A percentile compares a stretch with the other conserved stretches of the same genome.
Conservation (phyloP, 805 yeast genomes). For the Grigorovia humatica region DNA sequence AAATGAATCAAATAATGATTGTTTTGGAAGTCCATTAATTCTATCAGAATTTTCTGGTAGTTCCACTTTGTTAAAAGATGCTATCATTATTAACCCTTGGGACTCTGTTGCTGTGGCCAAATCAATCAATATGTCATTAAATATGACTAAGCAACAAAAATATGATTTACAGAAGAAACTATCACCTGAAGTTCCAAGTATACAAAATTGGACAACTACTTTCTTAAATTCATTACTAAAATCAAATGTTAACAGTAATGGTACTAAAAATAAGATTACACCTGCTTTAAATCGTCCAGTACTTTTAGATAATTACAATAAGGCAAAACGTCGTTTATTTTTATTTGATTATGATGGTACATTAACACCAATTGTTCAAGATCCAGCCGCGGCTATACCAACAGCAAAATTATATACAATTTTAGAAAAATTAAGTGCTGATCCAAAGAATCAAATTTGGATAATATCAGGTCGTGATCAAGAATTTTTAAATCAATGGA, state of each 20-base stretch:
- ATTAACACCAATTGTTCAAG: conserved; percentile 87
- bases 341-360: conserved; percentile 97
- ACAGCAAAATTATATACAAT: conserved; percentile 57
- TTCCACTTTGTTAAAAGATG: conserved; percentile 56
- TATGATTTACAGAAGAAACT: conserved; percentile 40
- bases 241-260: conserved; percentile 33
- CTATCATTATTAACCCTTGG: conserved; percentile 91
- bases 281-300: conserved; percentile 74
- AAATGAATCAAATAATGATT: conserved; percentile 24
- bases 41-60: conserved; percentile 92
- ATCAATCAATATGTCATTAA: conserved; percentile 60
- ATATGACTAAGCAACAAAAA: conserved; percentile 41
- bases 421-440: conserved; percentile 51
- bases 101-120: conserved; percentile 89
- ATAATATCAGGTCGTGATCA: conserved; percentile 94
- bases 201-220: conserved; percentile 69
- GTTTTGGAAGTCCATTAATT: conserved; percentile 57
- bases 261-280: conserved; percentile 39
- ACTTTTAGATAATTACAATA: conserved; percentile 47
- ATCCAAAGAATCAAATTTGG: conserved; percentile 84
- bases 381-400: conserved; percentile 98
- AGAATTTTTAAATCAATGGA: conserved; percentile 76
- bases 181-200: conserved; percentile 58
- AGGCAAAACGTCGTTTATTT: conserved; percentile 62
- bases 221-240: conserved; percentile 40